Percentiles rank a stretch among this genome's conserved stretches.
These are phyloP conservation scores for Lichtheimia ramosa DNA, from an alignment of 371 early-diverging fungal species.

Conservation along the genomic window DNA sequence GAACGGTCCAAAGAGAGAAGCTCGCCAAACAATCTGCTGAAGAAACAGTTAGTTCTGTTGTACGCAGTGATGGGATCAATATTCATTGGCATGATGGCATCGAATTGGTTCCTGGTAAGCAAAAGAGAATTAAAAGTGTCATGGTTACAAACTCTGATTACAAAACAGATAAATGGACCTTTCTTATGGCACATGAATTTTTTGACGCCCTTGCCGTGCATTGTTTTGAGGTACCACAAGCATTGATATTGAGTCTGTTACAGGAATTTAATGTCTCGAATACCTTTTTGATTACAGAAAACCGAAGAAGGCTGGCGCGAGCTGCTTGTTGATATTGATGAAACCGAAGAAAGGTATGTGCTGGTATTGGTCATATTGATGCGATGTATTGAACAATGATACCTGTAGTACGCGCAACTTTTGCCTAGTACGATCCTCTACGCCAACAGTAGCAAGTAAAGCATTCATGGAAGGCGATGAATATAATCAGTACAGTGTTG, in stretches of 20 bases:
- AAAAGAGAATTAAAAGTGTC: background rate
- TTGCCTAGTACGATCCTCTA: conserved; percentile 72
- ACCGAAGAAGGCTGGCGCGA: conserved; percentile 87
- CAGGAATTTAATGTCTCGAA: background rate
- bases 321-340: conserved; percentile 84
- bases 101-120: conserved; percentile 63
- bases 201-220: conserved; percentile 96
- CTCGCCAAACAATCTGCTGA: conserved; percentile 44
- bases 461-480: conserved; percentile 51
- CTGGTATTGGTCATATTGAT: background rate
- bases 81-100: conserved; percentile 77
- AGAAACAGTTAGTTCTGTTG: conserved; percentile 31
- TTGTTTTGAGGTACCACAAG: conserved; percentile 67
- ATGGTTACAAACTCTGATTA: background rate
- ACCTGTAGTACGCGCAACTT: conserved; percentile 68
- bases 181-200: conserved; percentile 91
- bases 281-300: conserved; percentile 31
- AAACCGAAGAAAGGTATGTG: conserved; percentile 50
- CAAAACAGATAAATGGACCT: conserved; percentile 50
- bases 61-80: conserved; percentile 51
- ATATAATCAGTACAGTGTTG: conserved; percentile 51
- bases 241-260: background rate
- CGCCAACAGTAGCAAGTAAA: conserved; percentile 66
- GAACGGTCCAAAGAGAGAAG: conserved; percentile 65
- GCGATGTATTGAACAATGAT: background rate